Conservation (phyloP, 805 yeast genomes). For the Kuraishia borneana region DNA sequence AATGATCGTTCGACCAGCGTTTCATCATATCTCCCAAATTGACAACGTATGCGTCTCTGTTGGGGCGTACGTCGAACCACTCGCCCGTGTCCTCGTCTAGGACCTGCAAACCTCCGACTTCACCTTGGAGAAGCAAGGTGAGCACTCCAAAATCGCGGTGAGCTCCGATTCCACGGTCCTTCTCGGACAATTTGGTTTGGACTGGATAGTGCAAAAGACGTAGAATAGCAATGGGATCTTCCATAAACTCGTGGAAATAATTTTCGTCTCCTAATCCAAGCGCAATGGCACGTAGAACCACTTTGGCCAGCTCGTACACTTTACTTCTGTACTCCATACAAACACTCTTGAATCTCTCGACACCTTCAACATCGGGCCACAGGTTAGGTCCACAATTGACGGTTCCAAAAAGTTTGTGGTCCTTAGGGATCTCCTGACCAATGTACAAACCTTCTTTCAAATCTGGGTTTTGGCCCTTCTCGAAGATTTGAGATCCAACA, state of each 20-base stretch:
- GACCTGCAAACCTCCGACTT: slow-evolving; percentile 26
- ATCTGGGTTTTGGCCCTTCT: slow-evolving; percentile 13
- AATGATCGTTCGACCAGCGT: slow-evolving; percentile 25
- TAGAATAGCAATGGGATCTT: slow-evolving; percentile 16
- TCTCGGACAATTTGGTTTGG: slow-evolving; percentile 14
- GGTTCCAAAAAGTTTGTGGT: slow-evolving; percentile 5
- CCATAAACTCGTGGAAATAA: slow-evolving; percentile 14
- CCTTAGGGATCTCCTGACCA: slow-evolving; percentile 11
- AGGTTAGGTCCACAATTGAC: slow-evolving; percentile 13
- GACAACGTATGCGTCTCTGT: slow-evolving; percentile 19
- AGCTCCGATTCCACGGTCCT: slow-evolving; percentile 24
- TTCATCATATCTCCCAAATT: slow-evolving; percentile 27
- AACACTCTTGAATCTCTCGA: slow-evolving; percentile 11
- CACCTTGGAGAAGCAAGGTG: slow-evolving; percentile 23
- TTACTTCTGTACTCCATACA: slow-evolving; percentile 9
- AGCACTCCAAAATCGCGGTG: slow-evolving; percentile 26
- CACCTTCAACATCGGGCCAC: slow-evolving; percentile 13
- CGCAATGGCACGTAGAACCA: slow-evolving; percentile 15
- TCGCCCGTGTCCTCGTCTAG: slow-evolving; percentile 17
- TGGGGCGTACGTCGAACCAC: slow-evolving; percentile 17
- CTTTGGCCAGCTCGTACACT: slow-evolving; percentile 12
- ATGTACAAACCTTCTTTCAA: slow-evolving; percentile 23
- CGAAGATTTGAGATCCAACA: slow-evolving; percentile 12
- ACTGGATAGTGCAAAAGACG: slow-evolving; percentile 24
- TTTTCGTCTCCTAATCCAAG: slow-evolving; percentile 17